These are phyloP conservation scores for Ceratocystis cubensis DNA, from an alignment of 2,329 filamentous ascomycete genomes.

Conservation along the genomic window DNA sequence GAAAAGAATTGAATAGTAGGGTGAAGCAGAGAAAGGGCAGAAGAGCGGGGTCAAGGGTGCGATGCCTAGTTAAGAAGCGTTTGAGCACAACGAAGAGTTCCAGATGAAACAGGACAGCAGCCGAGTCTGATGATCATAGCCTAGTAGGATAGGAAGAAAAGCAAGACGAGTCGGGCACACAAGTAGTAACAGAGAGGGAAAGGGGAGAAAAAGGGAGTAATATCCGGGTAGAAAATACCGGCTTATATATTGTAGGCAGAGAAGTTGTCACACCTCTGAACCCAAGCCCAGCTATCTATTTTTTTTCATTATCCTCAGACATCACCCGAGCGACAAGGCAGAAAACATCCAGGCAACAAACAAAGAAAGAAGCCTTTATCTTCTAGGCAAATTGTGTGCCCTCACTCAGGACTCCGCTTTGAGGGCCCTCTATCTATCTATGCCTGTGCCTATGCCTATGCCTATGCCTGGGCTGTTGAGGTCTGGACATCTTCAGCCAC, in stretches of 20 bases:
- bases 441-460: not conserved
- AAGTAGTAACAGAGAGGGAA: not conserved
- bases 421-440: no score
- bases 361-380: not conserved
- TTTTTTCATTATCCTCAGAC: not conserved
- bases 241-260: slow-evolving; percentile 7
- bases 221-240: not conserved
- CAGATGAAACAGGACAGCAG: no score
- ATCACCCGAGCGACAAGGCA: slow-evolving; percentile 1
- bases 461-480: not conserved
- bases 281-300: slow-evolving; percentile 1
- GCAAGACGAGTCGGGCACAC: no score
- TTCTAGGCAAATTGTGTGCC: slow-evolving; percentile 4
- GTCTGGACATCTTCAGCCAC: slow-evolving; percentile 23
- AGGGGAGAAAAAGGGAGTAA: not conserved
- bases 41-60: not conserved
- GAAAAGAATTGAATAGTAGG: not conserved
- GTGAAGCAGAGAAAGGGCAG: not conserved
- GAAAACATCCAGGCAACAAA: not conserved
- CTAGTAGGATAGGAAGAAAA: no score
- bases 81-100: no score
- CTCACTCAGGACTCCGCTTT: no score
- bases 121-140: no score
- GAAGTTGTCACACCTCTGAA: not conserved
- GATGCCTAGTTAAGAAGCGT: no score